Percentiles rank a stretch among this genome's conserved stretches.
Conservation (phyloP, 139 green algal species). For the Desmodesmus armatus region DNA sequence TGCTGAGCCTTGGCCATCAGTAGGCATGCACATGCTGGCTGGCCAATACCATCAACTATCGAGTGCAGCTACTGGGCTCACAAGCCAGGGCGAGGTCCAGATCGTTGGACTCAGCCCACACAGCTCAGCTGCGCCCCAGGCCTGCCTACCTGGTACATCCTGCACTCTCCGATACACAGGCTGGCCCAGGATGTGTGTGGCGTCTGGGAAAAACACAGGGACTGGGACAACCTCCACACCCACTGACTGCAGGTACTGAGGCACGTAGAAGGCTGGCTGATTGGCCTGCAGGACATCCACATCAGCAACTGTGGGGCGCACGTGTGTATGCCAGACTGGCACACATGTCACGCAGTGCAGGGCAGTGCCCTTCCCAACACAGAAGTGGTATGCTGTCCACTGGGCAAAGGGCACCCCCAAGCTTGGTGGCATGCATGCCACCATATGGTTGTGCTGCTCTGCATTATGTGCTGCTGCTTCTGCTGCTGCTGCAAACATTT, state of each 20-base stretch:
- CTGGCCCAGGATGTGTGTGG: slow-evolving; percentile 63
- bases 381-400: too few relatives aligned
- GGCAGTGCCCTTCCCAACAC: too few relatives aligned
- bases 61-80: background rate
- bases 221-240: slow-evolving; percentile 72
- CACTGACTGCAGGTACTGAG: slow-evolving; percentile 57
- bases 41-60: too few relatives aligned
- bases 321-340: too few relatives aligned
- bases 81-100: background rate
- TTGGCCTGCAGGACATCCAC: slow-evolving; percentile 11
- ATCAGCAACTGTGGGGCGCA: too few relatives aligned
- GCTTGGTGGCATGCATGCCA: too few relatives aligned
- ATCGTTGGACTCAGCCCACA: background rate
- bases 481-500: too few relatives aligned
- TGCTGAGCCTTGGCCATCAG: background rate
- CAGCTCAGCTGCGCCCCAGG: background rate
- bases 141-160: slow-evolving; percentile 49
- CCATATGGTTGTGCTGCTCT: too few relatives aligned
- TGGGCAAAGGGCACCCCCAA: too few relatives aligned
- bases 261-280: slow-evolving; percentile 69
- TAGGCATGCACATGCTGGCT: background rate
- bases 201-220: slow-evolving; percentile 71
- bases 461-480: too few relatives aligned
- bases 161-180: slow-evolving; percentile 60
- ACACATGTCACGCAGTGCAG: too few relatives aligned